A percentile compares a stretch with the other conserved stretches of the same genome.
Conservation (phyloP, 2,329 filamentous ascomycete genomes). For the Colletotrichum spaethianum region DNA sequence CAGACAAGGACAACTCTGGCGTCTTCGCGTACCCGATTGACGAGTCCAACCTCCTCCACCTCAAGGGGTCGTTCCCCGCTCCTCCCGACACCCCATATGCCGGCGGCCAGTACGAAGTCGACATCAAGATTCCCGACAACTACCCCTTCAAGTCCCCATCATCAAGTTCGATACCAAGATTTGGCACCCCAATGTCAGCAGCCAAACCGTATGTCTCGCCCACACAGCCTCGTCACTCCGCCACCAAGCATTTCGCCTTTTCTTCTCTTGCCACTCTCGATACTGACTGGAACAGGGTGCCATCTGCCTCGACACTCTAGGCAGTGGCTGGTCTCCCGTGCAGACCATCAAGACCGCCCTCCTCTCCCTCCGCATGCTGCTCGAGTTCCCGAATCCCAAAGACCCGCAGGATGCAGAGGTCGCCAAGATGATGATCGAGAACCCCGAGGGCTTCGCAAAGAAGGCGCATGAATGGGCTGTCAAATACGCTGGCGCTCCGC, state of each 20-base stretch:
- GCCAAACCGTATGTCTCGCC: constrained; percentile 80
- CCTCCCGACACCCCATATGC: constrained; percentile 96
- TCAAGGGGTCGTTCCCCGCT: constrained; percentile 86
- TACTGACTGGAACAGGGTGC: constrained; percentile 75
- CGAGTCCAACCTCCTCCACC: constrained; percentile 81
- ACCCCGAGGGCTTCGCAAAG: constrained; percentile 83
- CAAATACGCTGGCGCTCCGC: constrained; percentile 82
- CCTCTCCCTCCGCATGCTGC: constrained; percentile 91
- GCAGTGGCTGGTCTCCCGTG: constrained; percentile 93
- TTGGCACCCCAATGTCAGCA: constrained; percentile 98
- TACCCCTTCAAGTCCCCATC: constrained; percentile 92
- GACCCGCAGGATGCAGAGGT: constrained; percentile 98
- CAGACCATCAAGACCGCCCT: constrained; percentile 96
- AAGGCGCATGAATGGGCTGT: constrained; percentile 94
- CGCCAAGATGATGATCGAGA: constrained; percentile 86
- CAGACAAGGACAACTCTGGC: constrained; percentile 80
- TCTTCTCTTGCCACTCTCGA: not conserved
- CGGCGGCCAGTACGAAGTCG: constrained; percentile 84
- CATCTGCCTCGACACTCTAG: constrained; percentile 95
- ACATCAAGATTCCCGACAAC: constrained; percentile 88
- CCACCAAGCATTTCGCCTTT: too few relatives aligned
- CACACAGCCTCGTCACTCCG: not conserved
- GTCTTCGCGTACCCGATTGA: constrained; percentile 78
- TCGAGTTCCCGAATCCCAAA: constrained; percentile 93
- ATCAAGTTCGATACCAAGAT: constrained; percentile 96